phyloP scores from a whole-genome alignment of 2,329 filamentous ascomycete species.

The Aspergillus eucalypticola region DNA sequence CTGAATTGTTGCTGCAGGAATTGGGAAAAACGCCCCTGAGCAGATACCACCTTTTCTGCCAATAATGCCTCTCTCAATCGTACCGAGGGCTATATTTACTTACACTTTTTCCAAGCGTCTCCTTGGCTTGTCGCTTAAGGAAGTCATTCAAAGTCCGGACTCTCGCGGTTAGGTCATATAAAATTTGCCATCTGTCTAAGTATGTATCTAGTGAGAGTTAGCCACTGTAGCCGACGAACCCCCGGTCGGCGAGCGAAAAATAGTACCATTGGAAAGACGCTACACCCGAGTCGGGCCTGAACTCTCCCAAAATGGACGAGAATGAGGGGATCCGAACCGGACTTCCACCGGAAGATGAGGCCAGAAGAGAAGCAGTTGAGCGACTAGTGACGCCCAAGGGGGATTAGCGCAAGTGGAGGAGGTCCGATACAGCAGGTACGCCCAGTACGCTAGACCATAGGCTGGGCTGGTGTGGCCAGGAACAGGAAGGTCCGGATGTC shows the following conservation, averaged over 20 bases:
- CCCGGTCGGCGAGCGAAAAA: neutral
- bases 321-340: slow-evolving; percentile 7
- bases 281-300: neutral
- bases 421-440: slow-evolving; percentile 3
- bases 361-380: neutral
- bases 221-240: neutral
- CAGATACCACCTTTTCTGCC: neutral
- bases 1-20: neutral
- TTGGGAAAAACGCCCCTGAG: neutral
- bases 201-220: neutral
- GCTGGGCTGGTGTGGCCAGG: neutral
- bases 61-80: neutral
- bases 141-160: neutral
- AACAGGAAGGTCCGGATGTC: neutral
- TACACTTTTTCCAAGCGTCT: no score
- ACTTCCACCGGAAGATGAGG: slow-evolving; percentile 4
- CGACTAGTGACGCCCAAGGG: neutral
- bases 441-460: neutral
- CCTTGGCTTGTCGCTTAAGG: no score
- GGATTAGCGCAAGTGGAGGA: neutral
- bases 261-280: neutral
- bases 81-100: neutral
- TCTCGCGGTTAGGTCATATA: neutral
- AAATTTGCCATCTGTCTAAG: neutral
- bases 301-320: neutral